These are phyloP conservation scores for Cladosporium austrohemisphaericum DNA, from an alignment of 2,329 filamentous ascomycete species.

Conservation along the genomic window DNA sequence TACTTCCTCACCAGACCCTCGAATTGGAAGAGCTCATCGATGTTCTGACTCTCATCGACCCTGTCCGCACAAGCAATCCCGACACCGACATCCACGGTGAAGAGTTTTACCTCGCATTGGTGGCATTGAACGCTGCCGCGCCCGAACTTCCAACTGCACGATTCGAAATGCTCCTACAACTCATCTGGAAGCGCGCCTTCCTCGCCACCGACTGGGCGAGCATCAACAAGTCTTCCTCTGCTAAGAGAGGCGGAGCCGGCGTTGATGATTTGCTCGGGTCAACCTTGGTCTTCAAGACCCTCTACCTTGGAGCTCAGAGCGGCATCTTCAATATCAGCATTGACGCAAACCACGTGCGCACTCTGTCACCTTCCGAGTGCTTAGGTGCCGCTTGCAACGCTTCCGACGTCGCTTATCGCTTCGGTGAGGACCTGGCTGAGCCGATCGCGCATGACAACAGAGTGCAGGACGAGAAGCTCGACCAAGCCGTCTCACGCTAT, in stretches of 20 bases:
- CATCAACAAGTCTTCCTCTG: constrained; percentile 70
- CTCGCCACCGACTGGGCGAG: constrained; percentile 79
- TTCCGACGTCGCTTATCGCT: constrained; percentile 33
- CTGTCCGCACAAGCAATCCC: constrained; percentile 40
- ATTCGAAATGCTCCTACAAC: constrained; percentile 52
- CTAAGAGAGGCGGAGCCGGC: constrained; percentile 59
- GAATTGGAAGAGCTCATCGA: constrained; percentile 60
- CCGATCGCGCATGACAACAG: constrained; percentile 69
- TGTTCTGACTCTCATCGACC: constrained; percentile 72
- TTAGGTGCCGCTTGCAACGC: constrained; percentile 54
- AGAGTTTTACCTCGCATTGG: constrained; percentile 73
- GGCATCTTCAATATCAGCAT: constrained; percentile 17
- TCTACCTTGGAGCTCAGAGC: constrained; percentile 21
- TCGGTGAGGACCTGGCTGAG: constrained; percentile 57
- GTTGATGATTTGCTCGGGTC: constrained; percentile 56
- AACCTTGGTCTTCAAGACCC: constrained; percentile 47
- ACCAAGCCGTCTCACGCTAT: constrained; percentile 52
- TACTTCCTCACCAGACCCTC: constrained; percentile 70
- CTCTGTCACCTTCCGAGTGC: constrained; percentile 28
- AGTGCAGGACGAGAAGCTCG: constrained; percentile 66
- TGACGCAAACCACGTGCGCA: constrained; percentile 20
- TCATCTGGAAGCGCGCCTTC: constrained; percentile 87
- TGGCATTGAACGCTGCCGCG: constrained; percentile 51
- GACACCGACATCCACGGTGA: constrained; percentile 48
- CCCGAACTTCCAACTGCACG: constrained; percentile 52